Evolutionary conservation across 768 basidiomycete species (phyloP), one percentile per base, ranked within the genome.

Genomic region (Rhodotorula diobovata): DNA sequence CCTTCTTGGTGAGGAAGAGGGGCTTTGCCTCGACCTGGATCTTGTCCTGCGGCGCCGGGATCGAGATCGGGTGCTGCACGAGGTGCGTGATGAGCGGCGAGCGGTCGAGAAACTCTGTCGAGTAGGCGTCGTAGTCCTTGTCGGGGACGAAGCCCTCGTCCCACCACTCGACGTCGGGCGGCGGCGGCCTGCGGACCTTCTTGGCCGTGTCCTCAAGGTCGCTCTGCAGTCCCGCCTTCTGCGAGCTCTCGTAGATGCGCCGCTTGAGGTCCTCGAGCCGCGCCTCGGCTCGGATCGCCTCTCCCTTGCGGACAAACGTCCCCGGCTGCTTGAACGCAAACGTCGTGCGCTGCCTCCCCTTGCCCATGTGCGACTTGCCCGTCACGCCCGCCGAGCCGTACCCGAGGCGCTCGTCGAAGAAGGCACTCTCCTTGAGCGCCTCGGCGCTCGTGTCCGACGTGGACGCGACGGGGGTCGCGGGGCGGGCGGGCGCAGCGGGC

Each of bases 81-180:
- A 94, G 93, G 50, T 90, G 85, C 28, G 90, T 91, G 68, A 98
- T 89, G 0, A 91, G 90, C 8, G 60, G 84, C 82, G 59, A 88
- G 76, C 39, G 87, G 43, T 70, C 68, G 66, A 69, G 68, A 37
- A 63, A 57, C 30, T 65, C 57, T 32, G 43, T 28, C 48, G 62
- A 51, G 30, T 66, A 37, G 30, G 71, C 65, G 56, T 86, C 85
- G 80, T 98, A 98, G 9, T 82, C 85, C 81, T 89, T 88, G 75
- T 83, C 88, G 0, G 91, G 90, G 18, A 99, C 82, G 23, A 97
- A 82, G 0, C 90, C 85, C 32, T 86, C 88, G 81, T 99, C 96
- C 96, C 96, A 99, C 96, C 96, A 99, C 80, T 98, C 96, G 9
- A 88, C 86, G 10, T 86, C 88, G 1, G 95, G 95, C 14, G 95